Evolutionary conservation across 495 filamentous ascomycete genomes (phyloP), one percentile per base, ranked within the genome.

Genomic region (Halenospora varia): DNA sequence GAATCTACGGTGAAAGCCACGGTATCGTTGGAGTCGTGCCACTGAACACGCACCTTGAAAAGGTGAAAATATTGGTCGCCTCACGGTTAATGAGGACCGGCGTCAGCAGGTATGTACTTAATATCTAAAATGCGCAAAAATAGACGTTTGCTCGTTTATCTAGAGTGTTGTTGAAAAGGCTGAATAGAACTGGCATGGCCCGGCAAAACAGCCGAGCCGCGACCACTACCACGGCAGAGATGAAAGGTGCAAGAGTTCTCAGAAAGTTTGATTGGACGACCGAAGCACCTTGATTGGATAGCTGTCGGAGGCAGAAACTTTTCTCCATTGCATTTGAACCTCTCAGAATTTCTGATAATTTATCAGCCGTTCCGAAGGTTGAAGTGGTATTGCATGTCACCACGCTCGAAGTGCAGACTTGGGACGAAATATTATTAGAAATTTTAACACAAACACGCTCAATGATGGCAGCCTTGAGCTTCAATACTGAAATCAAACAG

Each of bases 141-240:
- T 47, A 47, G 44, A 47, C n/a, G 10, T 6, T 13, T 47, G 10
- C 44, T 47, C 44, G 44, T 47, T 47, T 47, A 47, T 47, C 44
- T 47, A 13, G 18, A 47, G 10, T 47, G 44, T 10, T 20, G 8
- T 10, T 13, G 19, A 10, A 47, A 40, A 47, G 44, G 44, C 44
- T 47, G 44, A 47, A 47, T 47, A 13, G 10, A 19, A 19, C 18
- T 13, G 6, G 44, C 44, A 47, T 47, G 44, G 44, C 10, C 18
- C 6, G 18, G 44, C 18, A 13, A 19, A 47, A 47, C 44, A 47
- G 44, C 44, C 44, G 44, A 20, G 18, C 10, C 44, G 44, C 10
- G 8, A 47, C 44, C 44, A 47, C n/a, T n/a, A 47, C 8, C 10
- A 19, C 10, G 8, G 19, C 44, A n/a, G n/a, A n/a, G n/a, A n/a